Base-by-base conservation (phyloP, 2,329 filamentous ascomycete genomes). In the Calonectria naviculata region DNA sequence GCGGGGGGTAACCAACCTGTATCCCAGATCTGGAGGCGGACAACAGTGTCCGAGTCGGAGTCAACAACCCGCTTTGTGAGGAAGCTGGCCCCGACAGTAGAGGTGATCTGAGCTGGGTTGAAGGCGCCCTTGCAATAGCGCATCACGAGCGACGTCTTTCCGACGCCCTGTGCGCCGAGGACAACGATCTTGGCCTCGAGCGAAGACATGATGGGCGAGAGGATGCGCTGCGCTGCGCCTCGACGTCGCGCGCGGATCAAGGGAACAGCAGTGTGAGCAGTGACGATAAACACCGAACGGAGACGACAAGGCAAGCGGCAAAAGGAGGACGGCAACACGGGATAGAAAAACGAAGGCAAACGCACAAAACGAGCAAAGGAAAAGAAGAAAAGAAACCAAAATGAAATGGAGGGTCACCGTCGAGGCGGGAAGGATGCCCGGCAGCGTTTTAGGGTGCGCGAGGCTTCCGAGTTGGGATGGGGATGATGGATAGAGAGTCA, bases 1-100 rank as follows among this genome's bases (percentile, higher is more conserved):
- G 36, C 31, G 38, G 41, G 54, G 44, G 29, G 34, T 28, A 38
- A 73, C 73, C 41, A 64, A 90, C 89, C 95, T 38, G 95, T 98
- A 81, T 98, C 95, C 95, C 95, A 98, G 76, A 98, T 97, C 81
- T 98, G 95, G 42, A 98, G 87, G n/a, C 95, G 91, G 41, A 98
- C 95, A 28, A 94, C 88, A 1, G 95, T 97, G 78, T 96, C 94
- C 26, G 93, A 94, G 81, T 98, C 94, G 72, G 90, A 91, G 83
- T 98, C 95, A 75, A 94, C 88, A 71, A 95, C 92, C 79, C 92
- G 91, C 84, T 95, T 95, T 49, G 93, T 93, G 81, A 95, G 87
- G 83, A 95, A 95, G 80, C 91, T 94, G 31, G 93, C 93, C 80
- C 93, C 93, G 70, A 95, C 91, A n/a, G 93, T 95, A 6, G 92